Percentiles rank a stretch among this genome's conserved stretches.
Evolutionary conservation across 2,329 filamentous ascomycete genomes (phyloP).

Genomic region (Trichoderma sp.): DNA sequence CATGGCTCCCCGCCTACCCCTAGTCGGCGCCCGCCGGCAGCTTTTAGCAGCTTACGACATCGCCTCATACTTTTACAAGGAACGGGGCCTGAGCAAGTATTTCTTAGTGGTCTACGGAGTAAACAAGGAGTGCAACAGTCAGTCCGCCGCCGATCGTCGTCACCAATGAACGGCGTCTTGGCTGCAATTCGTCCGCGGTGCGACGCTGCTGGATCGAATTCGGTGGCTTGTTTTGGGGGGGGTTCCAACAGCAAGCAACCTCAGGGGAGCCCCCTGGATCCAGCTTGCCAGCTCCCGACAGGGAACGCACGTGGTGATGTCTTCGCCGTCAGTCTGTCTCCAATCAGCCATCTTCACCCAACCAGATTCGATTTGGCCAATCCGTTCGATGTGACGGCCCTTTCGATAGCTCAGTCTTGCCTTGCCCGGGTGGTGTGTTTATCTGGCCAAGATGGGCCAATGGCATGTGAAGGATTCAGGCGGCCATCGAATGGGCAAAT

Average conservation of each 20-base stretch:
- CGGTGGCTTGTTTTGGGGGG: slow-evolving; percentile 11
- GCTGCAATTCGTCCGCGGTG: neutral
- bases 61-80: neutral
- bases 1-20: neutral
- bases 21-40: slow-evolving; percentile 3
- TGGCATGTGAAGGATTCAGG: neutral
- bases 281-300: neutral
- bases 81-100: neutral
- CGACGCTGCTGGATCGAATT: slow-evolving; percentile 12
- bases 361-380: neutral
- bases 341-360: slow-evolving; percentile 1
- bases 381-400: neutral
- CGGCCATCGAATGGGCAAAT: neutral
- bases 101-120: neutral
- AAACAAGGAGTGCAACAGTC: neutral
- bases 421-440: neutral
- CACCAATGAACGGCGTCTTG: neutral
- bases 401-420: neutral
- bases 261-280: slow-evolving; percentile 15
- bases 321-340: neutral
- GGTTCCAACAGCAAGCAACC: neutral
- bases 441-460: neutral
- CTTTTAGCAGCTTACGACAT: slow-evolving; percentile 2
- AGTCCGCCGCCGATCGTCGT: slow-evolving; percentile 7
- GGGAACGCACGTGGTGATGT: slow-evolving; percentile 18